phyloP scores from a whole-genome alignment of 2,329 filamentous ascomycete species.

The Xylariaceae sp. region DNA sequence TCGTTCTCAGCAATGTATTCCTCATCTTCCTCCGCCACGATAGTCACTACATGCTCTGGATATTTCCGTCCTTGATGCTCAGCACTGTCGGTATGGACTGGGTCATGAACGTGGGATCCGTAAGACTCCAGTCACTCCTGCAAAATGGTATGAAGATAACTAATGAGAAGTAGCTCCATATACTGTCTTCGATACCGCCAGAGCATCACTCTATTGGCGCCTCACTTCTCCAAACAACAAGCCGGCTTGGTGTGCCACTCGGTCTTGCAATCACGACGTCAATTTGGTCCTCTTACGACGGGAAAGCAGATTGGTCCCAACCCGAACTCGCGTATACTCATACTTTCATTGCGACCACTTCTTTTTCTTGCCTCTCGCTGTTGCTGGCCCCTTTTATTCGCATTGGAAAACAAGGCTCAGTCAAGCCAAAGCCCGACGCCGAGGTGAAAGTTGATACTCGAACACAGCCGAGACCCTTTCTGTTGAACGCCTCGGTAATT shows the following conservation, averaged over 20 bases:
- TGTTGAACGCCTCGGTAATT: slow-evolving; percentile 8
- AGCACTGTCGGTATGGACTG: slow-evolving; percentile 34
- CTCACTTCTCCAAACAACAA: slow-evolving; percentile 31
- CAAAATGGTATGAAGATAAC: not conserved
- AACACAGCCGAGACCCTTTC: slow-evolving; percentile 12
- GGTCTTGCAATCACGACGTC: slow-evolving; percentile 32
- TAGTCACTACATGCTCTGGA: slow-evolving; percentile 30
- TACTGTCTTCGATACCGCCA: slow-evolving; percentile 29
- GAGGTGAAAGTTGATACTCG: slow-evolving; percentile 5
- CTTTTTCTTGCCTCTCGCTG: slow-evolving; percentile 29
- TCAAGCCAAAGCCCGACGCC: slow-evolving; percentile 7
- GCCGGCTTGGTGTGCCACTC: slow-evolving; percentile 31
- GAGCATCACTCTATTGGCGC: slow-evolving; percentile 31
- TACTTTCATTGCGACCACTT: slow-evolving; percentile 30
- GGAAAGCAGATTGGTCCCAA: slow-evolving; percentile 16
- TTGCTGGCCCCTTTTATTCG: slow-evolving; percentile 31
- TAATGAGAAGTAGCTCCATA: slow-evolving; percentile 27
- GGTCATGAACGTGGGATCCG: slow-evolving; percentile 34
- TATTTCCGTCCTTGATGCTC: slow-evolving; percentile 32
- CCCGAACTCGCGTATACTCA: slow-evolving; percentile 30
- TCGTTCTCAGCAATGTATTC: slow-evolving; percentile 29
- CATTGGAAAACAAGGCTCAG: slow-evolving; percentile 28
- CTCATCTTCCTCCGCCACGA: slow-evolving; percentile 30
- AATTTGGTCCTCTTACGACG: slow-evolving; percentile 32
- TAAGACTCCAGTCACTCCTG: slow-evolving; percentile 16